phyloP scores from a whole-genome alignment of 306 rosid genomes.

The Luffa acutangula region DNA sequence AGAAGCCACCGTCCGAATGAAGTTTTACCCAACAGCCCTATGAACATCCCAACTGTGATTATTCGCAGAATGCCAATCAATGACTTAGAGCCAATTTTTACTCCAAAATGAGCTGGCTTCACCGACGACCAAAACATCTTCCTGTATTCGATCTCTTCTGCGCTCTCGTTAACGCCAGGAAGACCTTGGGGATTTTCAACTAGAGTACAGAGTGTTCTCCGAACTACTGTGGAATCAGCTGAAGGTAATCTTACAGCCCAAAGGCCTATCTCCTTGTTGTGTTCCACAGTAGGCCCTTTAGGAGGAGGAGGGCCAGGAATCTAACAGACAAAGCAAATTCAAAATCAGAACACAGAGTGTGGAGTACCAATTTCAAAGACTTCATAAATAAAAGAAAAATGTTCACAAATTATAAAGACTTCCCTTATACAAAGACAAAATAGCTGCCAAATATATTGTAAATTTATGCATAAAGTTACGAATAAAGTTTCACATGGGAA shows the following conservation, averaged over 20 bases:
- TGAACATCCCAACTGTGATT: slow-evolving; percentile 29
- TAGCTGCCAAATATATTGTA: background rate
- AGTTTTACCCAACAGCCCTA: slow-evolving; percentile 47
- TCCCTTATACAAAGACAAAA: background rate
- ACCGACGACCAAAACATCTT: slow-evolving; percentile 56
- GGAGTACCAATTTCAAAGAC: background rate
- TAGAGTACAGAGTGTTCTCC: slow-evolving; percentile 52
- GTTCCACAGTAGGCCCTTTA: slow-evolving; percentile 44
- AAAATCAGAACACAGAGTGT: background rate
- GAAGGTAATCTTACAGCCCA: slow-evolving; percentile 72
- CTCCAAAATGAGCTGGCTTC: slow-evolving; percentile 74
- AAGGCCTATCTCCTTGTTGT: slow-evolving; percentile 56
- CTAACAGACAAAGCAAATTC: slow-evolving; percentile 15
- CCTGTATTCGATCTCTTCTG: slow-evolving; percentile 36
- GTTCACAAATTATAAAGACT: background rate
- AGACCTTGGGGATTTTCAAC: slow-evolving; percentile 60
- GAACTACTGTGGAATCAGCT: slow-evolving; percentile 63
- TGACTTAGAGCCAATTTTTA: slow-evolving; percentile 55
- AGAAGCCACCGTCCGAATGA: slow-evolving; percentile 71
- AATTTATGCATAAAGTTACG: background rate
- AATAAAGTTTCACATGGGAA: background rate
- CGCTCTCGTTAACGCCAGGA: slow-evolving; percentile 49
- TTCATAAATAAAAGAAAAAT: background rate
- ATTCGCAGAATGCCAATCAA: slow-evolving; percentile 33
- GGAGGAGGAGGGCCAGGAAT: slow-evolving; percentile 65